A percentile compares a stretch with the other conserved stretches of the same genome.
These are phyloP conservation scores for Solidago caesia DNA, from an alignment of 129 eudicot genomes.

Conservation along the genomic window DNA sequence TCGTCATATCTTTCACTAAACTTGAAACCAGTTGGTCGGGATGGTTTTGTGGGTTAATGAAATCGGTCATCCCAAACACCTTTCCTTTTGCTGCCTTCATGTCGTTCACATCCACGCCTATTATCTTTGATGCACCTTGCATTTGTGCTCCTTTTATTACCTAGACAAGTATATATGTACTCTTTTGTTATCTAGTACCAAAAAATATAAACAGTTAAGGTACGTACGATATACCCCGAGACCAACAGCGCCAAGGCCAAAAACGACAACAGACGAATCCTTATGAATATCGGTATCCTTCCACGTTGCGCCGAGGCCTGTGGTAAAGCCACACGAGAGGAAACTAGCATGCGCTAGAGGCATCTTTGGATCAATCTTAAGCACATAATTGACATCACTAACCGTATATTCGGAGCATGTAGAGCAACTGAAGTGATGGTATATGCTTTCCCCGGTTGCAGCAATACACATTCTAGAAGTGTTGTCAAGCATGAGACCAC, in stretches of 20 bases:
- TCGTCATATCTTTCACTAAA: not conserved
- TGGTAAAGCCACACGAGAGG: slow-evolving; percentile 6
- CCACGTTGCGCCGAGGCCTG: not conserved
- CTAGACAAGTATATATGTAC: not conserved
- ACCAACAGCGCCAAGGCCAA: not conserved
- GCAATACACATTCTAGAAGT: not conserved
- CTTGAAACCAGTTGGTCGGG: not conserved
- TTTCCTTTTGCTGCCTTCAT: not conserved
- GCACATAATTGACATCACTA: not conserved
- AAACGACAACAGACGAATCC: not conserved
- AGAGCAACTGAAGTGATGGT: not conserved
- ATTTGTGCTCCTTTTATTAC: not conserved
- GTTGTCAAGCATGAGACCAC: not conserved
- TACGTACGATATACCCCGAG: not conserved
- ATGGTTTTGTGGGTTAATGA: not conserved
- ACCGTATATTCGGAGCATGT: not conserved
- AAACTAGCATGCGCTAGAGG: slow-evolving; percentile 1
- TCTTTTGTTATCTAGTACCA: not conserved
- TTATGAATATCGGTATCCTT: not conserved
- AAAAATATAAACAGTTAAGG: not conserved
- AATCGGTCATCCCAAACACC: slow-evolving; percentile 5
- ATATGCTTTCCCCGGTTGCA: not conserved
- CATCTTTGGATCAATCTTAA: not conserved
- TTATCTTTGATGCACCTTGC: not conserved
- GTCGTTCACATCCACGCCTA: not conserved